These are phyloP conservation scores for Inonotus obliquus DNA, from an alignment of 1,284 basidiomycete genomes.

Conservation along the genomic window DNA sequence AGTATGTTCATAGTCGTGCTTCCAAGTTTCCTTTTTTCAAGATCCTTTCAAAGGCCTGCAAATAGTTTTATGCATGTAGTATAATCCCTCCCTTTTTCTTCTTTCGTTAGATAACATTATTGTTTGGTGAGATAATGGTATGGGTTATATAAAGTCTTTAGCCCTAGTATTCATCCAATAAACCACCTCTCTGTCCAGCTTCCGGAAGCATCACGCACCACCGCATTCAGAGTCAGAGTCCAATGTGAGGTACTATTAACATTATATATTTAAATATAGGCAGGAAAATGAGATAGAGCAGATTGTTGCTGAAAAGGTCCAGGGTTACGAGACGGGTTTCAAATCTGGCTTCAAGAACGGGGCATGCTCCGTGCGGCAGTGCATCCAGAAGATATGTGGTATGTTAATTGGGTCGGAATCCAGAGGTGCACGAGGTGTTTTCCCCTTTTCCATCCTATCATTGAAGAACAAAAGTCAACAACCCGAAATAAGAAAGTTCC, in stretches of 20 bases:
- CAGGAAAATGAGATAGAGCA: neutral
- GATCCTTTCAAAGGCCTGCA: neutral
- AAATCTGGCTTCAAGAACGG: neutral
- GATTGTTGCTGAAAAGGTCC: neutral
- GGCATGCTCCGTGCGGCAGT: constrained; percentile 8
- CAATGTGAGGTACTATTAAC: neutral
- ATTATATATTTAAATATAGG: neutral
- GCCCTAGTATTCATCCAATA: neutral
- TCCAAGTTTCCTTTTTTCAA: neutral
- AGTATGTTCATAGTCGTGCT: neutral
- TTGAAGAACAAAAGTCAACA: neutral
- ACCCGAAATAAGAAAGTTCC: neutral
- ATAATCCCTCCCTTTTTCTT: constrained; percentile 4
- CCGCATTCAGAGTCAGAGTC: neutral
- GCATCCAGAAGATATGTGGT: neutral
- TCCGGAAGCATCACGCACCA: neutral
- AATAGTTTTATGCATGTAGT: constrained; percentile 9
- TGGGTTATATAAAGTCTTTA: constrained; percentile 7
- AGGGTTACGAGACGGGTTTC: neutral
- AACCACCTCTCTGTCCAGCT: neutral
- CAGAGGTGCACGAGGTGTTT: neutral
- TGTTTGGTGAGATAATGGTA: constrained; percentile 9
- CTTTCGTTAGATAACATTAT: neutral
- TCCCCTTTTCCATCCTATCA: constrained; percentile 2
- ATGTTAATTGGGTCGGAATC: neutral